Conservation (phyloP, 2,329 filamentous ascomycete genomes). For the Penicillium sp. region DNA sequence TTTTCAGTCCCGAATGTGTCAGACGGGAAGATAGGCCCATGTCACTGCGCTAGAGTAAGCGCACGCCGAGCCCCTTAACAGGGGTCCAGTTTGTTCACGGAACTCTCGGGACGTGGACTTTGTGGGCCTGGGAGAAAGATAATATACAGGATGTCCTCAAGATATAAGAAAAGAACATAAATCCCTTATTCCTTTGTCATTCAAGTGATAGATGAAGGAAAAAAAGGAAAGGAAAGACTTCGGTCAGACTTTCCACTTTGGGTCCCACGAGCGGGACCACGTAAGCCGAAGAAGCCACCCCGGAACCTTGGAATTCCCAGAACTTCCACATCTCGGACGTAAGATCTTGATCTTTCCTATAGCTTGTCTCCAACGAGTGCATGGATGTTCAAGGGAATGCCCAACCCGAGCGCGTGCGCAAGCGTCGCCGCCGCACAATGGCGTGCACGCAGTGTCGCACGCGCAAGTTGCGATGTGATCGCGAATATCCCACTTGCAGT, state of each 20-base stretch:
- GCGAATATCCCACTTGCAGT: constrained; percentile 35
- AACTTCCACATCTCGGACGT: constrained; percentile 1
- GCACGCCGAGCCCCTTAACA: background rate
- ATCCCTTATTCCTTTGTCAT: background rate
- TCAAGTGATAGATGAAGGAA: background rate
- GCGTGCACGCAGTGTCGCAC: constrained; percentile 37
- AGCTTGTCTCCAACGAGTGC: background rate
- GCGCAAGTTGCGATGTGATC: constrained; percentile 38
- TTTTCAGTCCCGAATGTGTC: too few relatives aligned
- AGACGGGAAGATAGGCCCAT: background rate
- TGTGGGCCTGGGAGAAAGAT: background rate
- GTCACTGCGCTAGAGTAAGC: too few relatives aligned
- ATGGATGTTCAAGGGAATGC: constrained; percentile 10
- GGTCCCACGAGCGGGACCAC: constrained; percentile 5
- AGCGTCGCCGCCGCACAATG: constrained; percentile 34
- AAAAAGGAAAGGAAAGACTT: background rate
- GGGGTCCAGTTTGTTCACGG: background rate
- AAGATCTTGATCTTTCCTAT: background rate
- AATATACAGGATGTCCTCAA: background rate
- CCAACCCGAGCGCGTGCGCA: constrained; percentile 27
- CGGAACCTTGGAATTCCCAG: background rate
- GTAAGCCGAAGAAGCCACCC: background rate
- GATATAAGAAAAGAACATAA: background rate
- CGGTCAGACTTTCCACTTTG: constrained; percentile 15
- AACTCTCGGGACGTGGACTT: background rate